Evolutionary conservation across 352 stramenopile genomes (phyloP), one percentile per base, ranked within the genome.

Genomic region (Globisporangium uncinulatum): DNA sequence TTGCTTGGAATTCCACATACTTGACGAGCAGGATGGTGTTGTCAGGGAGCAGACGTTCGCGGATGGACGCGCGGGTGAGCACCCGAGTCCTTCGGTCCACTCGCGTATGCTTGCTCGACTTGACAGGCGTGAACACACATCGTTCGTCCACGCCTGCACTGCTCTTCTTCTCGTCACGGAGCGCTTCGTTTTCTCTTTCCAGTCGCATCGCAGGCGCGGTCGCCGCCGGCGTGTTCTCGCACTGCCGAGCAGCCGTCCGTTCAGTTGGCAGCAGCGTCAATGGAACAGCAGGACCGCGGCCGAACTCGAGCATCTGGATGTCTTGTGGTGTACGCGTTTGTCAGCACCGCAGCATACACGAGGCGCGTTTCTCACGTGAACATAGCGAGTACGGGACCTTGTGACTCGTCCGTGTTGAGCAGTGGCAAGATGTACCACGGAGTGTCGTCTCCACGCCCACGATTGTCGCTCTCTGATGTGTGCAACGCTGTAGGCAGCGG

Each of bases 391-490:
- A 29, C 24, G 4, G 32, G 15, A 82, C 76, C 76, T 67, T 82
- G 71, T 14, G 76, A 86, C 61, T 86, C 69, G 24, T 79, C 65
- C 17, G 66, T 59, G 37, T 77, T 68, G 43, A 67, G 50, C 6
- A 80, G 58, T 32, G 71, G 54, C 31, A 81, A 41, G 57, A 86
- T 86, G 60, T 86, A 86, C 73, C 76, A 86, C n/a, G 74, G 73
- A 13, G 63, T 77, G 0, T 58, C 13, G 8, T 46, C 17, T 19
- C 19, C 11, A 10, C 58, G 56, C n/a, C 68, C 62, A 6, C 32
- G 48, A 9, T 24, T 49, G 49, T 29, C 56, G 39, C 63, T 10
- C 58, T 46, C 6, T 49, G 13, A 14, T 53, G 55, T 29, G 70
- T 43, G 20, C 64, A 29, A 29, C 24, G 24, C 24, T 4, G 24